Evolutionary conservation across 306 rosid genomes (phyloP).

Genomic region (Carpinus viminea): DNA sequence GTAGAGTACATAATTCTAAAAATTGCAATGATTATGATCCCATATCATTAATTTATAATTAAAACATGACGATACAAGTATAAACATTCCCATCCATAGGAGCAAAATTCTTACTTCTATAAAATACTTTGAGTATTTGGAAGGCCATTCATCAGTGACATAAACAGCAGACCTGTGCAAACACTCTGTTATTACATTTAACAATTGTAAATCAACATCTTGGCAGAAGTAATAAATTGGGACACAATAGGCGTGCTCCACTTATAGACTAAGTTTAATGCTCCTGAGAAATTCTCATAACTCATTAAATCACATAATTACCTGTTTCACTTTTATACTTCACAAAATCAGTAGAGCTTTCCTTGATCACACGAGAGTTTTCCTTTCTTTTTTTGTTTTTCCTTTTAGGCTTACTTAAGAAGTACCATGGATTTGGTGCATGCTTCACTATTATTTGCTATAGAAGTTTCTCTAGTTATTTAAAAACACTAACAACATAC

Average conservation of each 20-base stretch:
- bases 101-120: conserved; percentile 56
- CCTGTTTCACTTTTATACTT: not conserved
- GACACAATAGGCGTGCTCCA: not conserved
- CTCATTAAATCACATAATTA: not conserved
- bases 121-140: conserved; percentile 80
- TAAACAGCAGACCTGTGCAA: conserved; percentile 80
- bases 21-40: conserved; percentile 1
- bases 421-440: not conserved
- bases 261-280: conserved; percentile 3
- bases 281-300: not conserved
- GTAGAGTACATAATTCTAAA: not conserved
- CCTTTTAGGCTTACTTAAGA: not conserved
- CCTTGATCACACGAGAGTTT: not conserved
- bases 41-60: not conserved
- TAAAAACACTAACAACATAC: not conserved
- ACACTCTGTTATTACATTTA: conserved; percentile 21
- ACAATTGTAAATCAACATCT: not conserved
- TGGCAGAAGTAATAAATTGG: conserved; percentile 12
- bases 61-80: not conserved
- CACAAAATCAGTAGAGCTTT: not conserved
- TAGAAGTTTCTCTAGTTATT: not conserved
- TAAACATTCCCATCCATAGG: conserved; percentile 3
- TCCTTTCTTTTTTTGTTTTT: not conserved
- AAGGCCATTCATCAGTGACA: conserved; percentile 89
- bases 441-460: not conserved